Conservation (phyloP, 139 green algal genomes). For the Edaphochlamys debaryana region DNA sequence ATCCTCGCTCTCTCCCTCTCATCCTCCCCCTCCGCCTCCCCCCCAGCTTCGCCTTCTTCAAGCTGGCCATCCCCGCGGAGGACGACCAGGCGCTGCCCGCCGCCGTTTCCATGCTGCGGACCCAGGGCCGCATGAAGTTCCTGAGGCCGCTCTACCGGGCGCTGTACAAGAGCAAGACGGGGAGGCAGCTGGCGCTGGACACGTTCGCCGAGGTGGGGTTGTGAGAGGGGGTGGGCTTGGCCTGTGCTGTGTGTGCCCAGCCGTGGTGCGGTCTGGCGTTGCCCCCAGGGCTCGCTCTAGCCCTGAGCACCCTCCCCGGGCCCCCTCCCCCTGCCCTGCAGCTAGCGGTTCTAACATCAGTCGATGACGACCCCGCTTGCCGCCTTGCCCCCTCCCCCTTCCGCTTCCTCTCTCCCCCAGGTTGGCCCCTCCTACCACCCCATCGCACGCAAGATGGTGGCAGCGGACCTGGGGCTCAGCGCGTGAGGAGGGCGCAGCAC, state of each 20-base stretch:
- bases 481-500: background rate
- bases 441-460: constrained; percentile 89
- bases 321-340: too few relatives aligned
- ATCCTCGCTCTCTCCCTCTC: too few relatives aligned
- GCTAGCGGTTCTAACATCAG: too few relatives aligned
- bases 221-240: background rate
- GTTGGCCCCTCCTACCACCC: constrained; percentile 81
- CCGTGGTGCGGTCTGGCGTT: background rate
- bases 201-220: constrained; percentile 67
- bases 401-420: too few relatives aligned
- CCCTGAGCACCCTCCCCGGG: too few relatives aligned
- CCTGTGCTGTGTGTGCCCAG: background rate
- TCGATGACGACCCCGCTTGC: too few relatives aligned
- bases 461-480: constrained; percentile 64
- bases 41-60: constrained; percentile 40
- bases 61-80: constrained; percentile 74
- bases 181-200: constrained; percentile 28
- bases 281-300: too few relatives aligned
- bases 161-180: too few relatives aligned
- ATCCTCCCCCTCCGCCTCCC: too few relatives aligned
- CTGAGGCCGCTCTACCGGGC: too few relatives aligned
- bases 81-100: constrained; percentile 63
- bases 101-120: constrained; percentile 65
- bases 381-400: too few relatives aligned
- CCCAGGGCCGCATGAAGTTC: constrained; percentile 49